Base-by-base conservation (phyloP, 2,329 filamentous ascomycete genomes). In the Xylariales sp. region DNA sequence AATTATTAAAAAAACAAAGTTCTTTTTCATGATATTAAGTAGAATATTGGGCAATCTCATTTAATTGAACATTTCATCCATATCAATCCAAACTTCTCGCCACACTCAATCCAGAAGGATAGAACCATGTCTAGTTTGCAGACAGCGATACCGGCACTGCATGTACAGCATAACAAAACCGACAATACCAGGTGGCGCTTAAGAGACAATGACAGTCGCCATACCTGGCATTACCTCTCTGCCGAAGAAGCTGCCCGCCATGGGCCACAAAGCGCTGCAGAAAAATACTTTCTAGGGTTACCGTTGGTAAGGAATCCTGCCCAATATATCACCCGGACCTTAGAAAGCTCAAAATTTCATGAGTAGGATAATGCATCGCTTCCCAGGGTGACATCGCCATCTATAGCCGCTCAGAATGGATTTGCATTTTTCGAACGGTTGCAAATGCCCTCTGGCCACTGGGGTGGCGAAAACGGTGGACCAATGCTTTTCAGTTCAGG, bases 401-500 rank as follows among this genome's bases (percentile, higher is more conserved):
- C 93, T 40, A 78, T 93, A 47, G 72, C 88, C 5, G 88, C 87
- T 3, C 70, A 74, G 42, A 98, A 98, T 65, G 89, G 85, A 24
- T 73, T 97, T 37, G 69, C 77, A 4, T 97, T 95, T 69, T 95
- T 94, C 67, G 86, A 90, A 40, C 78, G 91, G 46, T 76, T 97
- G 16, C 93, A 98, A 60, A 73, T 96, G 2, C 81, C 84, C 12
- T 84, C 88, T 1, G 93, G 93, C 5, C 88, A 96, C 56, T 98
- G 93, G 93, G 93, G 75, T 5, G 96, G 91, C 66, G 93, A 98
- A 60, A 98, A 98, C 66, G 93, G 93, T 38, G 93, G 93, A 1
- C 93, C 93, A 4, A 91, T 96, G 87, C 98, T 98, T 57, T 76
- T 97, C 27, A 71, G 97, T 2, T 88, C 91, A 0, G 88, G 91